phyloP scores from a whole-genome alignment of 768 basidiomycete genomes.

The Strobilomyces echinocephalus region DNA sequence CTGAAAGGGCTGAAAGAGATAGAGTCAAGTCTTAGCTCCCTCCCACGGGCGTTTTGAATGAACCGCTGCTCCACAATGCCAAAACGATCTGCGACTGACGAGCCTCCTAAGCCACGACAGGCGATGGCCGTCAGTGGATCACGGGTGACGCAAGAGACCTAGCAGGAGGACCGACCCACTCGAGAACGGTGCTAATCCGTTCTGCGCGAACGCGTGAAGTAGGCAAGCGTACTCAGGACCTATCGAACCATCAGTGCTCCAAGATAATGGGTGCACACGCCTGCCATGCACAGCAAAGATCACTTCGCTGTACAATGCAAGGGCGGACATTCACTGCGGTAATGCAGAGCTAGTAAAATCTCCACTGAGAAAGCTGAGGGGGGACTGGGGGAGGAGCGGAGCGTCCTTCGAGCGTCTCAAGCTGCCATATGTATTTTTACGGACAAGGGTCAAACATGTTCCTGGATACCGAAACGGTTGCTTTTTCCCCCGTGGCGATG shows the following conservation, averaged over 20 bases:
- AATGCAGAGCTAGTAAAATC: conserved; percentile 8
- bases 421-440: background rate
- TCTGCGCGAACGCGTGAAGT: background rate
- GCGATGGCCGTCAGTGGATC: too few relatives aligned
- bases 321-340: conserved; percentile 18
- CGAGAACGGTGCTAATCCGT: background rate
- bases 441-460: background rate
- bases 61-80: background rate
- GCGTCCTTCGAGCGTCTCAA: too few relatives aligned
- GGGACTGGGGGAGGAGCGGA: background rate
- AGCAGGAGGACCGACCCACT: background rate
- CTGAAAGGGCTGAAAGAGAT: background rate
- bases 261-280: conserved; percentile 21
- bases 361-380: background rate
- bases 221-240: background rate
- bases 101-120: too few relatives aligned
- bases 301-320: conserved; percentile 24
- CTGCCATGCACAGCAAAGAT: conserved; percentile 23
- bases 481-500: background rate
- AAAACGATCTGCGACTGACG: background rate
- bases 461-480: background rate
- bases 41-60: background rate
- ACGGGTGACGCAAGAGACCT: background rate
- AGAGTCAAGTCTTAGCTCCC: background rate
- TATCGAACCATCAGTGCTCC: background rate